A percentile compares a stretch with the other conserved stretches of the same genome.
These are phyloP conservation scores for Akanthomyces muscarius DNA, from an alignment of 2,329 filamentous ascomycete species.

Conservation along the genomic window DNA sequence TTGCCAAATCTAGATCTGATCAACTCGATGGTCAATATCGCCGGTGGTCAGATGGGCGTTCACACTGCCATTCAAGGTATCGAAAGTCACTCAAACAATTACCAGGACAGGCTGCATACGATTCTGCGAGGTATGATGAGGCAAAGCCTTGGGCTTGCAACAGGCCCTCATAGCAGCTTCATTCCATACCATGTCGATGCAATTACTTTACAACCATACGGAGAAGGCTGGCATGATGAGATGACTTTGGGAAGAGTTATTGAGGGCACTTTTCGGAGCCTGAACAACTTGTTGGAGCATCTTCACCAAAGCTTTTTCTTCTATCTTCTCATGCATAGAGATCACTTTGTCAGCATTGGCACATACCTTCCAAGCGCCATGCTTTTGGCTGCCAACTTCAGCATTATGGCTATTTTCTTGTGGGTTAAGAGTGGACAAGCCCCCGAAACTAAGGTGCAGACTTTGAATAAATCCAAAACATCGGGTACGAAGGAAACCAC, in stretches of 20 bases:
- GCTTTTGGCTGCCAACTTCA: slow-evolving; percentile 91
- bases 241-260: slow-evolving; percentile 89
- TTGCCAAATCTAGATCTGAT: slow-evolving; percentile 93
- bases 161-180: slow-evolving; percentile 89
- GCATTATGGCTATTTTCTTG: slow-evolving; percentile 88
- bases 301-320: slow-evolving; percentile 99
- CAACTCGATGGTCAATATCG: slow-evolving; percentile 87
- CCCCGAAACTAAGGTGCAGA: slow-evolving; percentile 25
- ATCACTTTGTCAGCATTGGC: slow-evolving; percentile 95
- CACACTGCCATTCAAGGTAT: slow-evolving; percentile 80
- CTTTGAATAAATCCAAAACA: slow-evolving; percentile 11
- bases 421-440: slow-evolving; percentile 77
- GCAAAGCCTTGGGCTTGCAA: slow-evolving; percentile 83
- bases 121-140: slow-evolving; percentile 91
- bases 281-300: slow-evolving; percentile 96
- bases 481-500: background rate
- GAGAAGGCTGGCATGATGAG: slow-evolving; percentile 93
- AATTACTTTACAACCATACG: slow-evolving; percentile 85
- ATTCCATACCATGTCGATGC: slow-evolving; percentile 98
- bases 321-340: slow-evolving; percentile 86
- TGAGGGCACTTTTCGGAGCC: slow-evolving; percentile 84
- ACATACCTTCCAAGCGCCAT: slow-evolving; percentile 98
- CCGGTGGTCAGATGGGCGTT: slow-evolving; percentile 88
- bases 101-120: slow-evolving; percentile 76
- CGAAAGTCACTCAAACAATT: slow-evolving; percentile 76